Evolutionary conservation across 169 alveolate species (phyloP), one percentile per base, ranked within the genome.

Genomic region (Fabrea salina): DNA sequence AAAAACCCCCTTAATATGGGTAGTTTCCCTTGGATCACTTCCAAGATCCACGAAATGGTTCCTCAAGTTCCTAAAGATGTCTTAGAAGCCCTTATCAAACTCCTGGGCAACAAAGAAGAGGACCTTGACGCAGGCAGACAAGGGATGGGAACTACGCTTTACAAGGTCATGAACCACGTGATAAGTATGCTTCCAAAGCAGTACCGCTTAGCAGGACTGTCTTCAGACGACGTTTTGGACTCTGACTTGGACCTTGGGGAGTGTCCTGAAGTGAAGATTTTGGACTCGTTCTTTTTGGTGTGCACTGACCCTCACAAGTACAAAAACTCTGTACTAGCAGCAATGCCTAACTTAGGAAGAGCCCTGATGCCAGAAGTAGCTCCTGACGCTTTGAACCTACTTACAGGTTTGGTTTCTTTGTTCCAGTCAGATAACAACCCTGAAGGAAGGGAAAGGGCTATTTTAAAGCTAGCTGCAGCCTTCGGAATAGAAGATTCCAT

Each of bases 281-380:
- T 56, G 11, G 68, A 56, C 27, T 25, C 68, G 0, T 56, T 56
- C 37, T 56, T 56, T 27, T 27, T 56, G 27, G 68, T 35, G 2
- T 56, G 68, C 37, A 56, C 68, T n/a, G 68, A 56, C 37, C 68
- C 68, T n/a, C 27, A 56, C 16, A 56, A 56, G 27, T 56, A 56
- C 27, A 56, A n/a, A 56, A n/a, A 56, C 11, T 19, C 68, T 56
- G 27, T 56, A 11, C 19, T 27, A 1, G 37, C n/a, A n/a, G 68
- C 68, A 56, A 27, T 56, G 37, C 68, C 68, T 13, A 35, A 56
- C 27, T 35, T 56, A n/a, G 37, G 27, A 56, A 56, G 37, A 56
- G 68, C 68, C 27, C 27, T 56, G 27, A 27, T 56, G 37, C 16
- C 16, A 13, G 37, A 56, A 2, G 25, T 56, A 56, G 27, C 16